Percentiles rank a stretch among this genome's conserved stretches.
These are phyloP conservation scores for Nicotiana obtusifolia DNA, from an alignment of 257 asterid species.

Conservation along the genomic window DNA sequence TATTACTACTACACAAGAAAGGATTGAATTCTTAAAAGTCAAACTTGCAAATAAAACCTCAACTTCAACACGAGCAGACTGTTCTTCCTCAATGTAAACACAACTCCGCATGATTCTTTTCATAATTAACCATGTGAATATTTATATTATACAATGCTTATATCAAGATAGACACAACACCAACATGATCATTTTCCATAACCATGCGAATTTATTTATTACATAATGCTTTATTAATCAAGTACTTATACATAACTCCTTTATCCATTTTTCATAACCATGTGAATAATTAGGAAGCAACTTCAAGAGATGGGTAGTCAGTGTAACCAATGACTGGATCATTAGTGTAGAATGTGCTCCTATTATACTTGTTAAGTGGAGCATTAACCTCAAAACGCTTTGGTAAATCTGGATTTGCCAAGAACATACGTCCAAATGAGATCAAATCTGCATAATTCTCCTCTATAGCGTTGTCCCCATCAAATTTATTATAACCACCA, in stretches of 20 bases:
- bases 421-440: conserved; percentile 59
- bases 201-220: neutral
- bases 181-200: neutral
- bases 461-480: conserved; percentile 41
- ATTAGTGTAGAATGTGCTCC: conserved; percentile 50
- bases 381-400: conserved; percentile 43
- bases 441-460: conserved; percentile 48
- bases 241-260: neutral
- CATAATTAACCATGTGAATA: too few relatives aligned
- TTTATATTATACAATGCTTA: too few relatives aligned
- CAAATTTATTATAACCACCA: conserved; percentile 46
- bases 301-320: conserved; percentile 58
- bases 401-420: conserved; percentile 73
- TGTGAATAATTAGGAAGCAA: neutral
- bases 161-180: too few relatives aligned
- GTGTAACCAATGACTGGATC: conserved; percentile 78
- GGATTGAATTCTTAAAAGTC: neutral
- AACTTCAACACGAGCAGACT: neutral
- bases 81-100: neutral
- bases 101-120: too few relatives aligned
- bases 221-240: neutral
- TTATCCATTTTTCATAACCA: neutral
- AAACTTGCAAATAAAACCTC: too few relatives aligned
- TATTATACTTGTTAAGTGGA: conserved; percentile 39
- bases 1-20: neutral